Evolutionary conservation across 2,329 filamentous ascomycete species (phyloP).

Genomic region (Fusarium gaditjirri): DNA sequence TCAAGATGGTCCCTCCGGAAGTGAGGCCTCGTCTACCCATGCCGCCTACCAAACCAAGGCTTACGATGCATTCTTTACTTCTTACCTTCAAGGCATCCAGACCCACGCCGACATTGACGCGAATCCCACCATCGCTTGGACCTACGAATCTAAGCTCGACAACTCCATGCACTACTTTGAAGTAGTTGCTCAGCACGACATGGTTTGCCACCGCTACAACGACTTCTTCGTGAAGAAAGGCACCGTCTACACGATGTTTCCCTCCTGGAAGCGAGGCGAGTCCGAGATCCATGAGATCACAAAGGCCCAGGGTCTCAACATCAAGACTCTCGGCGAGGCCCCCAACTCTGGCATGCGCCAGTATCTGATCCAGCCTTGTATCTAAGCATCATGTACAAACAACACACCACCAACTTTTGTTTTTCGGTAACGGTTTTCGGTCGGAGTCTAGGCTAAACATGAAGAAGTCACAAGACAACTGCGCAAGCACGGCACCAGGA

Average conservation of each 20-base stretch:
- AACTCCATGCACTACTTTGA: constrained; percentile 34
- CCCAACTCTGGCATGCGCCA: constrained; percentile 34
- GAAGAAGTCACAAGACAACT: neutral
- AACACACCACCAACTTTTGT: too few relatives aligned
- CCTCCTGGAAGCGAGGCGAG: constrained; percentile 39
- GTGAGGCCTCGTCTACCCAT: neutral
- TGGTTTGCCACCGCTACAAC: constrained; percentile 21
- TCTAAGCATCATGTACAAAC: neutral
- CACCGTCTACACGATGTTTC: constrained; percentile 30
- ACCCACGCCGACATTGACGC: constrained; percentile 12
- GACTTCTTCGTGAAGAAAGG: neutral
- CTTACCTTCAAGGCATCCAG: constrained; percentile 19
- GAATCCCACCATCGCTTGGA: constrained; percentile 3
- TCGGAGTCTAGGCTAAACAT: neutral
- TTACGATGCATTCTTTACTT: constrained; percentile 23
- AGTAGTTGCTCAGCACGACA: constrained; percentile 12
- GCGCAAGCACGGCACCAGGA: neutral
- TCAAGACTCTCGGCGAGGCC: constrained; percentile 35
- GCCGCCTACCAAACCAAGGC: constrained; percentile 25
- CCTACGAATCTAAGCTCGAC: constrained; percentile 8
- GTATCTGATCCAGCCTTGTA: constrained; percentile 16
- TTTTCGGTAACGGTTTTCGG: neutral
- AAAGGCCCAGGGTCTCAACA: constrained; percentile 7
- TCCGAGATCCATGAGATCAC: constrained; percentile 20
- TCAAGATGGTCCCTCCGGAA: constrained; percentile 23